A percentile compares a stretch with the other conserved stretches of the same genome.
phyloP scores from a whole-genome alignment of 306 rosid species.

The Glycyrrhiza uralensis region DNA sequence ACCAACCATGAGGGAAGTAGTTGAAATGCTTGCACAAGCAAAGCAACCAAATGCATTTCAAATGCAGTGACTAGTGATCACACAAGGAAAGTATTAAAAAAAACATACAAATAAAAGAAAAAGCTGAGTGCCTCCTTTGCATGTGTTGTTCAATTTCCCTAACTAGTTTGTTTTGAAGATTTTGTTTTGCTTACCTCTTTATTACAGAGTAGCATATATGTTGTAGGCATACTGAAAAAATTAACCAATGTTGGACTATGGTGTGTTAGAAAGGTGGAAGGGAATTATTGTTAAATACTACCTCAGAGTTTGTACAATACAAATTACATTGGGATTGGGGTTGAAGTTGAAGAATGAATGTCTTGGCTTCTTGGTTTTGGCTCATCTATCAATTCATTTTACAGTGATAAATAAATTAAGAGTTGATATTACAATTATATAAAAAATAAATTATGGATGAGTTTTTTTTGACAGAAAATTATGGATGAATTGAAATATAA shows the following conservation, averaged over 20 bases:
- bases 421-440: too few species aligned
- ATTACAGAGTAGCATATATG: not conserved
- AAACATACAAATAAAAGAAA: not conserved
- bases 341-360: not conserved
- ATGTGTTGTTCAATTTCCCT: constrained; percentile 25
- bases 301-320: constrained; percentile 16
- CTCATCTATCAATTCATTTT: too few species aligned
- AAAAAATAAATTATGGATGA: too few species aligned
- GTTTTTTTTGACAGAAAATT: too few species aligned
- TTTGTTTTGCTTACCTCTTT: not conserved
- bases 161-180: constrained; percentile 24
- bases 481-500: too few species aligned
- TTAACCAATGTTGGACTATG: constrained; percentile 16
- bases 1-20: constrained; percentile 94
- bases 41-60: constrained; percentile 61
- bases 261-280: not conserved
- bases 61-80: constrained; percentile 49
- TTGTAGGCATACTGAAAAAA: constrained; percentile 5
- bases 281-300: not conserved
- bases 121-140: constrained; percentile 14
- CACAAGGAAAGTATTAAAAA: not conserved
- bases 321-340: constrained; percentile 2
- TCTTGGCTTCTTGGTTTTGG: not conserved
- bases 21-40: constrained; percentile 84
- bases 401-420: too few species aligned